phyloP scores from a whole-genome alignment of 345 rosid genomes.

The Iberis pinnata region DNA sequence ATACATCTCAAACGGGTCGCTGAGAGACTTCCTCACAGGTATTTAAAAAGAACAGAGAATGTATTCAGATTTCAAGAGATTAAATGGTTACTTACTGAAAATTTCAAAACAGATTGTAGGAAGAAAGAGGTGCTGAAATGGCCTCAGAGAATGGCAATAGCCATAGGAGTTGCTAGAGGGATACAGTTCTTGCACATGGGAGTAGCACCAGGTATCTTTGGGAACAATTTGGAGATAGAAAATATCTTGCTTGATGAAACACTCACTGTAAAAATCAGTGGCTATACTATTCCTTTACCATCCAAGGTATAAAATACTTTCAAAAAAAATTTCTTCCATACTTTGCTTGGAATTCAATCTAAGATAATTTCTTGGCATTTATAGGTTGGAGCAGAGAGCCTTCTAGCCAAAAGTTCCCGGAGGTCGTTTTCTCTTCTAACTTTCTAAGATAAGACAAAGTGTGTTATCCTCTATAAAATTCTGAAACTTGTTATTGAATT shows the following conservation, averaged over 20 bases:
- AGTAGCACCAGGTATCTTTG: slow-evolving; percentile 68
- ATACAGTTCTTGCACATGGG: slow-evolving; percentile 90
- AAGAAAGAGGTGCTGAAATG: slow-evolving; percentile 75
- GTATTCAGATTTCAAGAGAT: neutral
- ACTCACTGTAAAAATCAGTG: slow-evolving; percentile 63
- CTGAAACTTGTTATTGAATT: slow-evolving; percentile 4
- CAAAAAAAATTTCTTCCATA: neutral
- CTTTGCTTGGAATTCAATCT: neutral
- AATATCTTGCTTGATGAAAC: slow-evolving; percentile 67
- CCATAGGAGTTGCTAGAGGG: slow-evolving; percentile 78
- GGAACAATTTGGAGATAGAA: slow-evolving; percentile 65
- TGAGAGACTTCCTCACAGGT: slow-evolving; percentile 58
- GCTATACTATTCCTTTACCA: slow-evolving; percentile 65
- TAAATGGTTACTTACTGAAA: neutral
- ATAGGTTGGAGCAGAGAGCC: slow-evolving; percentile 53
- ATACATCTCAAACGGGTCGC: slow-evolving; percentile 60
- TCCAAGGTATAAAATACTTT: slow-evolving; percentile 40
- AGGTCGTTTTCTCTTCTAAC: slow-evolving; percentile 20
- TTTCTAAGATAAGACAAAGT: neutral
- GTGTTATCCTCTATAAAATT: neutral
- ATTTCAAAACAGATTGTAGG: slow-evolving; percentile 46
- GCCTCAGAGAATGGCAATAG: slow-evolving; percentile 85
- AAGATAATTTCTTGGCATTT: slow-evolving; percentile 7
- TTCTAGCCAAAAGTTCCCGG: slow-evolving; percentile 16
- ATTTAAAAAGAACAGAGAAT: slow-evolving; percentile 18